phyloP scores from a whole-genome alignment of 2,329 filamentous ascomycete species.

The Teratosphaeria viscida region DNA sequence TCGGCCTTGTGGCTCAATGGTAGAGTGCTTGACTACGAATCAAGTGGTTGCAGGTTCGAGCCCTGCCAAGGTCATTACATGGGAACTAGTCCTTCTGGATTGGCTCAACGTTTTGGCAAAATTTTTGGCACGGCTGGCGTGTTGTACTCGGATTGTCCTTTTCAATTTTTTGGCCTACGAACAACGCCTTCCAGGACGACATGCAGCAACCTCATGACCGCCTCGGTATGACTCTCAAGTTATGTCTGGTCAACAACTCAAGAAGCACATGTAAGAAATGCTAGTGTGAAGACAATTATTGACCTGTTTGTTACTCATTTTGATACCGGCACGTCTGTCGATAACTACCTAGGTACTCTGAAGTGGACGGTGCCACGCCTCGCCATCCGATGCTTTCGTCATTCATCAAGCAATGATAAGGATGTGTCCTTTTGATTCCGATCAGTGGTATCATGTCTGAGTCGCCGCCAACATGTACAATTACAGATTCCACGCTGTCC shows the following conservation, averaged over 20 bases:
- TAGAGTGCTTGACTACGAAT: conserved; percentile 47
- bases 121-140: not conserved
- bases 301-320: not conserved
- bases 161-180: too few relatives aligned
- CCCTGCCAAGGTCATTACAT: conserved; percentile 10
- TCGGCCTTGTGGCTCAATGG: conserved; percentile 40
- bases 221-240: not conserved
- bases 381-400: not conserved
- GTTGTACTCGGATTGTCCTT: not conserved
- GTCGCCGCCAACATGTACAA: not conserved
- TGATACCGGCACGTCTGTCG: not conserved
- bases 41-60: conserved; percentile 12
- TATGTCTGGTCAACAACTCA: not conserved
- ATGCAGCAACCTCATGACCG: too few relatives aligned
- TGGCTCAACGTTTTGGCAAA: not conserved
- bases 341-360: not conserved
- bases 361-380: not conserved
- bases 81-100: too few relatives aligned
- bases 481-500: not conserved
- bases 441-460: not conserved
- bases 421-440: not conserved
- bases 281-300: not conserved
- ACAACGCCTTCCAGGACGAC: too few relatives aligned
- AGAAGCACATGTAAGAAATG: not conserved
- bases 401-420: not conserved